phyloP scores from a whole-genome alignment of 1,139 yeast species.

The Hansenula lynferdii region DNA sequence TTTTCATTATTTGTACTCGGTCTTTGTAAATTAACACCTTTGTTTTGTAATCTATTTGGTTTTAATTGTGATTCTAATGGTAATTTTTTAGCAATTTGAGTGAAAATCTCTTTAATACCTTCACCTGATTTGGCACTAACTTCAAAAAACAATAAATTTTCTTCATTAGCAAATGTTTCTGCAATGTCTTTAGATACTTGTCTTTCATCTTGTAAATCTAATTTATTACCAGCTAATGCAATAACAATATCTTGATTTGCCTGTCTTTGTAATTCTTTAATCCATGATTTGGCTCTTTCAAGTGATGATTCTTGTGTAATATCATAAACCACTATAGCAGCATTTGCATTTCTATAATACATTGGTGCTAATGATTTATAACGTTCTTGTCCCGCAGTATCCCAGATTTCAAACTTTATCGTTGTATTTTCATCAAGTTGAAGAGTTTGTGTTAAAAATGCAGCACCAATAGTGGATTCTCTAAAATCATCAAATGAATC shows the following conservation, averaged over 20 bases:
- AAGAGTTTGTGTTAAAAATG: slow-evolving; percentile 89
- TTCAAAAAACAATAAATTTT: slow-evolving; percentile 78
- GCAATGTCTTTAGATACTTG: slow-evolving; percentile 53
- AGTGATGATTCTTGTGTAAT: slow-evolving; percentile 66
- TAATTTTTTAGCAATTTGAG: slow-evolving; percentile 71
- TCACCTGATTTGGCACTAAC: slow-evolving; percentile 92
- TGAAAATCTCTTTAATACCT: slow-evolving; percentile 76
- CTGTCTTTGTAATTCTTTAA: slow-evolving; percentile 88
- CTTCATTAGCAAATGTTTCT: slow-evolving; percentile 59
- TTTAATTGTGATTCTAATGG: slow-evolving; percentile 37
- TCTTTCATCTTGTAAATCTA: slow-evolving; percentile 59
- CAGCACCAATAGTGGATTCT: slow-evolving; percentile 97
- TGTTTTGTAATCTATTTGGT: slow-evolving; percentile 22
- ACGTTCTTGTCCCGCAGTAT: slow-evolving; percentile 85
- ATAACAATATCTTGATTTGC: slow-evolving; percentile 81
- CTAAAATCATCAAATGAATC: slow-evolving; percentile 92
- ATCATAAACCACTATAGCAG: slow-evolving; percentile 78
- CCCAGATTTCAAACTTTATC: slow-evolving; percentile 82
- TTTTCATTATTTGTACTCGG: slow-evolving; percentile 42
- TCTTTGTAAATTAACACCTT: slow-evolving; percentile 36
- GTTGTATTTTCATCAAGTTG: slow-evolving; percentile 53
- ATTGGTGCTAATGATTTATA: slow-evolving; percentile 80
- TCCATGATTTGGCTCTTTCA: slow-evolving; percentile 92
- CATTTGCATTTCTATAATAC: slow-evolving; percentile 83
- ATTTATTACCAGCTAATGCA: slow-evolving; percentile 79